These are phyloP conservation scores for Phytophthora pistaciae DNA, from an alignment of 352 stramenopile species.

Conservation along the genomic window DNA sequence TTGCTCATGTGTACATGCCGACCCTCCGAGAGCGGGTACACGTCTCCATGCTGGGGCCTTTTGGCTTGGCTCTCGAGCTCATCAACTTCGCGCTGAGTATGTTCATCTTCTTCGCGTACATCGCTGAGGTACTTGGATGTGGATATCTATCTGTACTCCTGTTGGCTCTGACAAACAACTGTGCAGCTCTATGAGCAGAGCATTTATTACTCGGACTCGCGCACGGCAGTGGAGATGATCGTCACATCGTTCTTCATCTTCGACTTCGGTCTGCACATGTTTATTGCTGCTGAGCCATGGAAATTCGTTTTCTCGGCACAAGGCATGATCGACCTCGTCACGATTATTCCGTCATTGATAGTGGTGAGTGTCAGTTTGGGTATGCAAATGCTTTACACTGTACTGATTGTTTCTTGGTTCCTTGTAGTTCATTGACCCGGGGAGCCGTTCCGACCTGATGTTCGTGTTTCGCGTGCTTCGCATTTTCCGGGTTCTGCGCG, in stretches of 20 bases:
- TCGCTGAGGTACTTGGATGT: conserved; percentile 49
- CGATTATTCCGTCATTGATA: conserved; percentile 70
- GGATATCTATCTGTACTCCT: background rate
- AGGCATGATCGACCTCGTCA: conserved; percentile 76
- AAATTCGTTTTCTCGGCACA: conserved; percentile 61
- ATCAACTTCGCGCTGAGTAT: conserved; percentile 69
- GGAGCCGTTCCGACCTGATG: conserved; percentile 56
- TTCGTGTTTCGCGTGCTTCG: conserved; percentile 77
- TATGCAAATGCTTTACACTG: no score
- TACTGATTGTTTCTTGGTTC: conserved; percentile 1
- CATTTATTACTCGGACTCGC: conserved; percentile 2
- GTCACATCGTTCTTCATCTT: conserved; percentile 71
- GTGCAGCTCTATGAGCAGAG: conserved; percentile 50
- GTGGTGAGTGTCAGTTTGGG: conserved; percentile 39
- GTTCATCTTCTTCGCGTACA: conserved; percentile 68
- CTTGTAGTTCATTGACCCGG: conserved; percentile 52
- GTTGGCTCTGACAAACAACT: background rate
- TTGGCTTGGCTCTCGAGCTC: conserved; percentile 61
- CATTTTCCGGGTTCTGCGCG: conserved; percentile 72
- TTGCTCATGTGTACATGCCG: conserved; percentile 56
- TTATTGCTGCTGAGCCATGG: conserved; percentile 47
- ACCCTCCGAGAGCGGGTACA: conserved; percentile 54
- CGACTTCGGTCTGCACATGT: conserved; percentile 71
- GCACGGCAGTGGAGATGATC: conserved; percentile 32
- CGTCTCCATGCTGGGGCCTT: conserved; percentile 38